Evolutionary conservation across 192 early-diverging fungal species (phyloP), one percentile per base, ranked within the genome.

Genomic region (Coemansia sp.): DNA sequence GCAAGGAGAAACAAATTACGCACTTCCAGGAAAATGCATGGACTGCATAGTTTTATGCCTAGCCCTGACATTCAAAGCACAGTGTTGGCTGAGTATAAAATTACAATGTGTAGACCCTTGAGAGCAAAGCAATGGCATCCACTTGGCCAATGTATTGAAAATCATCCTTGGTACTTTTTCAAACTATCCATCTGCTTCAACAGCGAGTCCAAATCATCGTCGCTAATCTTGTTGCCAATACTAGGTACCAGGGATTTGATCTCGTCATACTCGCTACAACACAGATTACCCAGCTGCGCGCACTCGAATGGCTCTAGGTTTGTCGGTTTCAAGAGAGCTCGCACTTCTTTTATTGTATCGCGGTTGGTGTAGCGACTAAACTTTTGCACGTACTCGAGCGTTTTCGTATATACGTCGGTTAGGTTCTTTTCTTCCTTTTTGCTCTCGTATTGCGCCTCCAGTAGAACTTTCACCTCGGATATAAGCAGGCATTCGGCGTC

Each of bases 261-360:
- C 79, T 98, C 96, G 56, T 98, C 96, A 29, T 87, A 88, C 39
- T 94, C 90, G 67, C 93, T 93, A 73, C 94, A 95, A 74, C 92
- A 90, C 48, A 98, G 78, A 72, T 98, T 98, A 7, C 90, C 94
- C 42, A 98, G 77, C 67, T 96, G 94, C 35, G 94, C 94, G 34
- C 91, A 83, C 71, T 98, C 96, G 62, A 95, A 97, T 39, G 88
- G 87, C 46, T 88, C 84, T 64, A 94, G 72, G n/a, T 86, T 74
- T 13, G 60, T 66, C 2, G 66, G 66, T 60, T 74, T 70, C 46
- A 67, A 36, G 42, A 69, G 67, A 0, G 56, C 62, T 79, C 94
- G 83, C 27, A 97, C 89, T 80, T 95, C 91, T 56, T 89, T 87
- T 10, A 95, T 92, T 27, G 92, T 92, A 62, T 97, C 90, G 48